Evolutionary conservation across 306 rosid genomes (phyloP).

Genomic region (Medicago ruthenica): DNA sequence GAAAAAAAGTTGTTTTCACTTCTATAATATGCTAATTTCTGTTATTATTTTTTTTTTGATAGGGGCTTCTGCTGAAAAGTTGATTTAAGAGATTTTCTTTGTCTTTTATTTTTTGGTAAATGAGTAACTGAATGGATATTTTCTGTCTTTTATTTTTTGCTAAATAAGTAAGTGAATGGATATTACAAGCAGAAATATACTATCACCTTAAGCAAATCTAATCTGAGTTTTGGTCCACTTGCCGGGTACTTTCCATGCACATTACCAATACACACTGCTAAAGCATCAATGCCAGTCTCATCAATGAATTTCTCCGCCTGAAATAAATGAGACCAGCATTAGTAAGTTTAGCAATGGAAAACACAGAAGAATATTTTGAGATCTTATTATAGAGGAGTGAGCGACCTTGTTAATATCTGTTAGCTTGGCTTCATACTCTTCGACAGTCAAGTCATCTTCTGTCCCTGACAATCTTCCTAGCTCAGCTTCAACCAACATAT

Average conservation of each 20-base stretch:
- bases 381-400: conserved; percentile 33
- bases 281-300: conserved; percentile 92
- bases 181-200: conserved; percentile 19
- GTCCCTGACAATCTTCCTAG: conserved; percentile 95
- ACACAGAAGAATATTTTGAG: conserved; percentile 22
- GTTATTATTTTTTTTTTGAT: no score
- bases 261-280: conserved; percentile 97
- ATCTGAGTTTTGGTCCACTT: conserved; percentile 86
- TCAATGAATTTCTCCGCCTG: conserved; percentile 92
- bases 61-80: background rate
- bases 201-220: conserved; percentile 91
- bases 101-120: background rate
- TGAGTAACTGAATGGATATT: conserved; percentile 3
- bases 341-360: conserved; percentile 28
- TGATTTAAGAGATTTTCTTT: background rate
- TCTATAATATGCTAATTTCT: background rate
- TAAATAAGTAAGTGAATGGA: background rate
- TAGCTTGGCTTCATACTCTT: conserved; percentile 89
- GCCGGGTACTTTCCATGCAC: conserved; percentile 94
- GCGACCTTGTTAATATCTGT: conserved; percentile 80
- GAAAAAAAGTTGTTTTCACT: no score
- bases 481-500: conserved; percentile 92
- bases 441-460: conserved; percentile 91
- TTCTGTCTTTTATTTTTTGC: background rate
- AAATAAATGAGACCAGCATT: conserved; percentile 39